Evolutionary conservation across 345 rosid genomes (phyloP), one percentile per base, ranked within the genome.

Genomic region (Populus tremula): DNA sequence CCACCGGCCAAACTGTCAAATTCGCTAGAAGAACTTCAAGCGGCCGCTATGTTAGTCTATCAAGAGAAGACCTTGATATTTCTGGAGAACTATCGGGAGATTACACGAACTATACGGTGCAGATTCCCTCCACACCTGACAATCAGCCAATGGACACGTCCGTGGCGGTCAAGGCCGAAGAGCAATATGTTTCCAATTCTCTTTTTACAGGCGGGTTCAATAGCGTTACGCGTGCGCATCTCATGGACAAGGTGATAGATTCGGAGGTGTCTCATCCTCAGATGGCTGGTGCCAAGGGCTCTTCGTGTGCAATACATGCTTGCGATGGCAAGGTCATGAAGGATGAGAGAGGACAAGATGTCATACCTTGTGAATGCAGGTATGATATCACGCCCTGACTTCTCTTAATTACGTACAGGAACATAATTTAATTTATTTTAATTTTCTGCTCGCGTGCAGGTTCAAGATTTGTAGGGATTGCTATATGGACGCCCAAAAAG

Each of bases 171-270:
- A 91, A 89, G 84, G 97, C 94, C 0, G 97, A 94, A 81, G 98
- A 96, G 69, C 99, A 96, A 77, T 91, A 92, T 49, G 97, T 96
- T 20, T 89, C 99, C 4, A 93, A 91, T 83, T 93, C 99, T 47
- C 81, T 93, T 8, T 93, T 96, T 71, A 93, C 97, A 0, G 99
- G 99, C 1, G 99, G 99, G 25, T 96, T 96, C 89, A 96, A 93
- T 41, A 93, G 92, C 79, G 97, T 93, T 23, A 96, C 97, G 1
- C 92, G 98, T 1, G 98, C 98, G 2, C 98, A 95, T 85, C 91
- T 93, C 77, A 95, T 93, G 98, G 99, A 96, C 72, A 96, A 96
- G 82, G 99, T 95, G 74, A 96, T 93, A 9, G 99, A 96, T 8
- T 92, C 96, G 5, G 94, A 96, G 90, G 99, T 93, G 8, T 81